phyloP scores from a whole-genome alignment of 805 yeast species.

The Sungouiella thailandica region DNA sequence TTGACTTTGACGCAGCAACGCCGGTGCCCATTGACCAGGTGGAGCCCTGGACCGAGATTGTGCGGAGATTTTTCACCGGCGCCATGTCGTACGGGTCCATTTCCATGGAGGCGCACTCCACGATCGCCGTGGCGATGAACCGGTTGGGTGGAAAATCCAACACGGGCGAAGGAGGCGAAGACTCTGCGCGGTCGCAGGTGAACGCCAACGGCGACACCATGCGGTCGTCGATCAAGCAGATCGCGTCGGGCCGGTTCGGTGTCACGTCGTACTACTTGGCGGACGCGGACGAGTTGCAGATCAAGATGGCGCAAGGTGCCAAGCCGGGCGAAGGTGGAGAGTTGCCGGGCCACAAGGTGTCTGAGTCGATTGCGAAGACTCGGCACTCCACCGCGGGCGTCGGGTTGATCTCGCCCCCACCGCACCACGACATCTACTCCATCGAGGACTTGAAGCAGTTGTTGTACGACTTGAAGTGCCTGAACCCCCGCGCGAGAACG shows the following conservation, averaged over 20 bases:
- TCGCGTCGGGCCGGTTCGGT: slow-evolving; percentile 97
- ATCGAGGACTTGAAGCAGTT: slow-evolving; percentile 97
- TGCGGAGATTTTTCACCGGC: slow-evolving; percentile 96
- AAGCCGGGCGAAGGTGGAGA: slow-evolving; percentile 99
- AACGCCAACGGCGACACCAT: slow-evolving; percentile 90
- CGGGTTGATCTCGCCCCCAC: slow-evolving; percentile 96
- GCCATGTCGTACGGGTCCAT: slow-evolving; percentile 99
- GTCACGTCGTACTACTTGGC: slow-evolving; percentile 91
- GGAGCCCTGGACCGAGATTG: slow-evolving; percentile 99
- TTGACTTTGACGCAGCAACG: slow-evolving; percentile 66
- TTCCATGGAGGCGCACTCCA: slow-evolving; percentile 97
- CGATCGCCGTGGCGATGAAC: slow-evolving; percentile 97
- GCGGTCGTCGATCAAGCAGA: slow-evolving; percentile 98
- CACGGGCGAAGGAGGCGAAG: slow-evolving; percentile 99
- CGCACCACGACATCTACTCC: slow-evolving; percentile 97
- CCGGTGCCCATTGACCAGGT: slow-evolving; percentile 95
- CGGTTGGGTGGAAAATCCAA: slow-evolving; percentile 95
- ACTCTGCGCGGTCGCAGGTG: slow-evolving; percentile 79
- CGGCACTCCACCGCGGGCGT: slow-evolving; percentile 97
- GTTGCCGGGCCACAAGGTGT: slow-evolving; percentile 90
- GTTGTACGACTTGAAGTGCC: slow-evolving; percentile 92
- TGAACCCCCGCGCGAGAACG: slow-evolving; percentile 95
- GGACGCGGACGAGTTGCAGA: slow-evolving; percentile 96
- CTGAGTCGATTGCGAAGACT: slow-evolving; percentile 83
- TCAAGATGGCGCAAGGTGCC: slow-evolving; percentile 99